Evolutionary conservation across 192 early-diverging fungal species (phyloP), one percentile per base, ranked within the genome.

Genomic region (Gryganskiella cystojenkinii): DNA sequence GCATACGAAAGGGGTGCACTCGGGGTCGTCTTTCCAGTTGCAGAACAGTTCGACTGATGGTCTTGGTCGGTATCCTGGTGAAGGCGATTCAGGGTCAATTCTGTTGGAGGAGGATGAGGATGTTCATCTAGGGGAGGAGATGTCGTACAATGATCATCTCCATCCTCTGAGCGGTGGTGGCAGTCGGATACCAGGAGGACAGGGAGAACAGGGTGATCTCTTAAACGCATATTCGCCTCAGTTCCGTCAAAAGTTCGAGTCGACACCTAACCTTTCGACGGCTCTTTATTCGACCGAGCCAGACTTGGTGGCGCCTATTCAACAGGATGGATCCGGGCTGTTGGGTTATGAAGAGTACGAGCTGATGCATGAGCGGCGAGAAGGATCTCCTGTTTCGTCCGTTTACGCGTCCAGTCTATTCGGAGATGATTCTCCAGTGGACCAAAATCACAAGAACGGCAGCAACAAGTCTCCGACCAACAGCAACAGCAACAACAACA

Each of bases 1-100:
- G n/a, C 74, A 78, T 37, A 68, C 65, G 3, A 78, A 78, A n/a
- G 61, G 66, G 2, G 45, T 55, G 0, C 59, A 44, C 33, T 78
- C 74, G 5, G 74, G 74, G 42, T 64, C 66, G 9, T 59, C 52
- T 2, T 28, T 57, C 14, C 35, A 56, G 20, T 33, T 43, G 4
- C 40, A 43, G 31, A 67, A 55, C 44, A 40, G 33, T 49, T 67
- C 65, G 4, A 47, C 59, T 1, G 37, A 65, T 20, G 49, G 22
- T 14, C 52, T 65, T 44, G 63, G 63, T 19, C 61, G 14, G 19
- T 50, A 37, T 20, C 50, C 40, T 30, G 46, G 11, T 33, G 51
- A 40, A 9, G 63, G 60, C 4, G 60, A 47, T n/a, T 46, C 52
- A 8, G 46, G 30, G 2, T 45, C 61, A 19, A 37, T 31, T 22